These are phyloP conservation scores for Kodamaea hsintzibuensis DNA, from an alignment of 805 yeast genomes.

Conservation along the genomic window DNA sequence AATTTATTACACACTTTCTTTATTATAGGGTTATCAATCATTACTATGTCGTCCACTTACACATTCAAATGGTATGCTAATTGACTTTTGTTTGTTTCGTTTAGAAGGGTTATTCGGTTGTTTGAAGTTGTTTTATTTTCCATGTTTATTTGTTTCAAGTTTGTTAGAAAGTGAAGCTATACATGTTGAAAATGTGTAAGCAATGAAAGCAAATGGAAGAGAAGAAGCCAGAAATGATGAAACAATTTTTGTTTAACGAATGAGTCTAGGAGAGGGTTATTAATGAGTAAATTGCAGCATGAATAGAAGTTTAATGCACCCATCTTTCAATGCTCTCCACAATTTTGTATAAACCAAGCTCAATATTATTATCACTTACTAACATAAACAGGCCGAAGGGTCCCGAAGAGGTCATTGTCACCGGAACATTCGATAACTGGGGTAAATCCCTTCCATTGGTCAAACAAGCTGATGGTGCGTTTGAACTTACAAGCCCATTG, in stretches of 20 bases:
- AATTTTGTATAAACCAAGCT: neutral
- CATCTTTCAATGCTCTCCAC: neutral
- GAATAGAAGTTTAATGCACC: too few relatives aligned
- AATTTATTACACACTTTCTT: slow-evolving; percentile 4
- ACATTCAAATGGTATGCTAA: slow-evolving; percentile 43
- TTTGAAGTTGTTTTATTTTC: neutral
- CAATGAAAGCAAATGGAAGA: too few relatives aligned
- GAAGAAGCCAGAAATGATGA: too few relatives aligned
- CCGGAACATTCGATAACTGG: slow-evolving; percentile 75
- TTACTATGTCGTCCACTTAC: slow-evolving; percentile 32
- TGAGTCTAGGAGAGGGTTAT: too few relatives aligned
- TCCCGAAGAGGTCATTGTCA: slow-evolving; percentile 57
- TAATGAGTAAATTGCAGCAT: too few relatives aligned
- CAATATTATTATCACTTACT: neutral
- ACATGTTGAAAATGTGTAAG: too few relatives aligned
- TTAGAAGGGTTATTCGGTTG: neutral
- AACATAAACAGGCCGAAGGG: slow-evolving; percentile 41
- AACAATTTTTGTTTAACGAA: too few relatives aligned
- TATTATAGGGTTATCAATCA: slow-evolving; percentile 1
- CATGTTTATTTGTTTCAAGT: too few relatives aligned
- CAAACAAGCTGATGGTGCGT: slow-evolving; percentile 60
- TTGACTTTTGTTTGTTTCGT: neutral
- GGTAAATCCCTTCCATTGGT: slow-evolving; percentile 58
- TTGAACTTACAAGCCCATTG: slow-evolving; percentile 59
- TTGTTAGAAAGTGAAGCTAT: too few relatives aligned